Percentiles rank a stretch among this genome's conserved stretches.
Conservation (phyloP, 1,284 basidiomycete genomes). For the Ganoderma lingzhi region DNA sequence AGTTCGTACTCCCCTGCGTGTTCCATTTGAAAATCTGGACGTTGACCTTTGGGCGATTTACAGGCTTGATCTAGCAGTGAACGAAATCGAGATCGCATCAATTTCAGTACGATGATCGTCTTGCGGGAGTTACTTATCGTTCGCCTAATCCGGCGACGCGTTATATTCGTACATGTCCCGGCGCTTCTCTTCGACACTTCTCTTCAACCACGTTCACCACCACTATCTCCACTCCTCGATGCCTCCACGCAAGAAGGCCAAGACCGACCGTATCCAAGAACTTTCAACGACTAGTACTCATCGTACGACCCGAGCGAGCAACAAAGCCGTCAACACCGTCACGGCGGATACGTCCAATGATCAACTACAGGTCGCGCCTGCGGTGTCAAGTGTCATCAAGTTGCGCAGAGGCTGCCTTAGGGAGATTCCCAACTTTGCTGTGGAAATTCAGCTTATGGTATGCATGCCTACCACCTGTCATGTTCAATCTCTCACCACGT, state of each 20-base stretch:
- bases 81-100: not conserved
- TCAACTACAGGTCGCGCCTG: not conserved
- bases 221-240: not conserved
- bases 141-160: not conserved
- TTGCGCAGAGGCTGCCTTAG: not conserved
- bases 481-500: not conserved
- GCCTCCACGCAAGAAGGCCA: not conserved
- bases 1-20: not conserved
- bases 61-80: not conserved
- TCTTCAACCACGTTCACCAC: not conserved
- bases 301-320: not conserved
- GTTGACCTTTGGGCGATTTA: no score
- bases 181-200: not conserved
- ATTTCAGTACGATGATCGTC: not conserved
- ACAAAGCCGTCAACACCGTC: not conserved
- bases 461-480: not conserved
- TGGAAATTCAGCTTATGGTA: slow-evolving; percentile 1
- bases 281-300: not conserved
- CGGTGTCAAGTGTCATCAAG: not conserved
- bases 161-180: not conserved
- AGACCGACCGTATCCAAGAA: not conserved
- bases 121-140: not conserved
- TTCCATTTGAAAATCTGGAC: no score
- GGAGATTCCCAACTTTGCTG: not conserved
- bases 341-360: not conserved